phyloP scores from a whole-genome alignment of 176 grass and related monocot species.

The Thinopyrum elongatum region DNA sequence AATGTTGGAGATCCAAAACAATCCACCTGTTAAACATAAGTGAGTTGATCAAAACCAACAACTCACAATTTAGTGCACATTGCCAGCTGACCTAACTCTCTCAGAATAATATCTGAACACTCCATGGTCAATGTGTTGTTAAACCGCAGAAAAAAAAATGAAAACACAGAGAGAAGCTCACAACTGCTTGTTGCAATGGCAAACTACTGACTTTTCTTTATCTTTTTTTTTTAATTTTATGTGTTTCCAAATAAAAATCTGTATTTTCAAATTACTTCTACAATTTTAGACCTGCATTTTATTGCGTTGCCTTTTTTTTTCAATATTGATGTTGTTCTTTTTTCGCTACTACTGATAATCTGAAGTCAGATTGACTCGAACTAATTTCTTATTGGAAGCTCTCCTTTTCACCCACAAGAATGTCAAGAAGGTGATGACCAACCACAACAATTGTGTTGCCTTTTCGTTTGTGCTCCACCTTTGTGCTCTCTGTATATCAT shows the following conservation, averaged over 20 bases:
- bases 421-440: conserved; percentile 33
- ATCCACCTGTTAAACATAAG: not conserved
- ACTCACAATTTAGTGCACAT: not conserved
- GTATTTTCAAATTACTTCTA: not conserved
- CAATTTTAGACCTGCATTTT: not conserved
- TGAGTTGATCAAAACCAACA: conserved; percentile 1
- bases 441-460: conserved; percentile 15
- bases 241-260: not conserved
- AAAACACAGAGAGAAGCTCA: not conserved
- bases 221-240: not conserved
- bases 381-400: conserved; percentile 4
- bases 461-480: not conserved
- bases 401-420: not conserved
- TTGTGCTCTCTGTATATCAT: conserved; percentile 25
- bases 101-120: not conserved
- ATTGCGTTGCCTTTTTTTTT: not conserved
- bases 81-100: conserved; percentile 27
- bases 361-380: conserved; percentile 3
- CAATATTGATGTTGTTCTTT: not conserved
- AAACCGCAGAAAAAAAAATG: not conserved
- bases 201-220: not conserved
- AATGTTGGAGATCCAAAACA: not conserved
- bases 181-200: not conserved
- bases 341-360: not conserved
- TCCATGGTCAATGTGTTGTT: not conserved